Evolutionary conservation across 257 asterid species (phyloP).

Genomic region (Oldenlandia corymbosa): DNA sequence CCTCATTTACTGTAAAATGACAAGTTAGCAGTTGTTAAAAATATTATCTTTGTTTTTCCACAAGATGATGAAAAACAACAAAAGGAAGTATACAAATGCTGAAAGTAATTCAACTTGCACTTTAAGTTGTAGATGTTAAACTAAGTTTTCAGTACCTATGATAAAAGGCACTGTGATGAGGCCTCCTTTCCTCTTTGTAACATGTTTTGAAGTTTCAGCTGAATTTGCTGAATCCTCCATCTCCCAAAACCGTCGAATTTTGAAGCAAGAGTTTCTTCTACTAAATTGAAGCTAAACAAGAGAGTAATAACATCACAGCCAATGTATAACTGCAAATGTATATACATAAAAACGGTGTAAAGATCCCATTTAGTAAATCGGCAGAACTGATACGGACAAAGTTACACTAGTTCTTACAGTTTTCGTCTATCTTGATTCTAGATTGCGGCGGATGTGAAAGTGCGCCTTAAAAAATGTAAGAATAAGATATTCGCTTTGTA

Average conservation of each 20-base stretch:
- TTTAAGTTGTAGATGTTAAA: background rate
- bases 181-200: slow-evolving; percentile 40
- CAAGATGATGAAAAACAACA: background rate
- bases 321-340: no score
- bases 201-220: slow-evolving; percentile 13
- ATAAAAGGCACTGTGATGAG: slow-evolving; percentile 63
- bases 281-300: background rate
- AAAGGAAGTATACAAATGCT: background rate
- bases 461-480: no score
- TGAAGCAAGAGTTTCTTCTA: background rate
- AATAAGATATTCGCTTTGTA: background rate
- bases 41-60: background rate
- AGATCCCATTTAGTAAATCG: no score
- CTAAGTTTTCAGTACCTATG: slow-evolving; percentile 32
- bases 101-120: no score
- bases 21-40: background rate
- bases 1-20: slow-evolving; percentile 56
- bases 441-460: no score
- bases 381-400: no score
- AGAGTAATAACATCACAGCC: no score
- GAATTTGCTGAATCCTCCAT: slow-evolving; percentile 31
- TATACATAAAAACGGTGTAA: no score
- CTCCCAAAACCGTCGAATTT: background rate
- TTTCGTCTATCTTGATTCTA: background rate
- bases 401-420: no score